Evolutionary conservation across 805 yeast species (phyloP), one percentile per base, ranked within the genome.

Genomic region (Schwanniomyces yamadae): DNA sequence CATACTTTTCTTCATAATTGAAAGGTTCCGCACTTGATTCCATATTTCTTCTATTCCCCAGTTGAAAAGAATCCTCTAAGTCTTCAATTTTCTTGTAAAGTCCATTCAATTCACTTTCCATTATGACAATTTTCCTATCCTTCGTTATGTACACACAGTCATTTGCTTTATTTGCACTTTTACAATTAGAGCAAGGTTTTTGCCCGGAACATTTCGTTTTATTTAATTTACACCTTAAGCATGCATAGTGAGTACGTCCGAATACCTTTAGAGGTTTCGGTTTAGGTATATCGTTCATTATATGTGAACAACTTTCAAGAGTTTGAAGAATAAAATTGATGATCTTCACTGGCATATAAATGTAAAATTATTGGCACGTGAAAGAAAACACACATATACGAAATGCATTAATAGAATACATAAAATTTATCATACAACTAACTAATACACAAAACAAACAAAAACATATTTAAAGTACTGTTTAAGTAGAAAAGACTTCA

Each of bases 401-500:
- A n/a, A n/a, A n/a, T n/a, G n/a, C n/a, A n/a, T n/a, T n/a, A n/a
- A n/a, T n/a, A n/a, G n/a, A n/a, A n/a, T n/a, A n/a, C n/a, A n/a
- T n/a, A n/a, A n/a, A n/a, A n/a, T n/a, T n/a, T n/a, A n/a, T n/a
- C n/a, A n/a, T n/a, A n/a, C n/a, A n/a, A n/a, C n/a, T n/a, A 13
- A 14, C 37, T 34, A 34, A 20, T 34, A 29, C 29, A 34, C 38
- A 34, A 17, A 28, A 28, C 15, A 23, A 28, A 34, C n/a, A 28
- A 23, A 10, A 27, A 27, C 15, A 27, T 20, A 27, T 15, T 14
- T 5, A 10, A 27, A 16, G 16, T 10, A 16, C 10, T 16, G 11
- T n/a, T 27, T 27, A 27, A 15, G 32, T 36, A 19, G 28, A 29
- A 49, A 87, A 88, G 3, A 87, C 82, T 59, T 85, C 95, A 52